A percentile compares a stretch with the other conserved stretches of the same genome.
phyloP scores from a whole-genome alignment of 352 stramenopile genomes.

The Pythium sp. region DNA sequence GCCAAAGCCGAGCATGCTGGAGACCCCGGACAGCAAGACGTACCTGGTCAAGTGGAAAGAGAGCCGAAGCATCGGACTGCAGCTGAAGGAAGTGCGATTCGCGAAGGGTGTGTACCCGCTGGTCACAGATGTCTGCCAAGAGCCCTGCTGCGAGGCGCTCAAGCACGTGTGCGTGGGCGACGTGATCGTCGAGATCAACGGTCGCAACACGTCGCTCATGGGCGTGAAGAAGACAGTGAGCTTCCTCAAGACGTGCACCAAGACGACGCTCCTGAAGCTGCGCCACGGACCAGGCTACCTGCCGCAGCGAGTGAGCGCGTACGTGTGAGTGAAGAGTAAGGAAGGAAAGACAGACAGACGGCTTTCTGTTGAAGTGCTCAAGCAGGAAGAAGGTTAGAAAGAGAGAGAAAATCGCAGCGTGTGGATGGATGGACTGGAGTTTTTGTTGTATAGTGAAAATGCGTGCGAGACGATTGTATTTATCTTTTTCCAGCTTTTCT shows the following conservation, averaged over 20 bases:
- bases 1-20: constrained; percentile 69
- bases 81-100: constrained; percentile 79
- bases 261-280: constrained; percentile 86
- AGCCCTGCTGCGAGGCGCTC: constrained; percentile 78
- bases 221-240: constrained; percentile 88
- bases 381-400: constrained; percentile 15
- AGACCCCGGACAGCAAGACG: constrained; percentile 79
- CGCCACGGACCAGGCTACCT: constrained; percentile 73
- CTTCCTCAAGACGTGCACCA: constrained; percentile 83
- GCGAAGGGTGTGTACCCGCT: constrained; percentile 78
- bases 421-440: neutral
- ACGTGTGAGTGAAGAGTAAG: constrained; percentile 32
- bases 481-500: constrained; percentile 4
- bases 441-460: constrained; percentile 4
- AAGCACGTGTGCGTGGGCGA: constrained; percentile 84
- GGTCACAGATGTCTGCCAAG: constrained; percentile 79
- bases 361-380: constrained; percentile 32
- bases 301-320: constrained; percentile 73
- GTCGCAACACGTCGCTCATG: constrained; percentile 86
- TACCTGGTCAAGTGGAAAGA: constrained; percentile 90
- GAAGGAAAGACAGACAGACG: too few species aligned
- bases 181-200: constrained; percentile 87
- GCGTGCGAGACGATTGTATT: constrained; percentile 11
- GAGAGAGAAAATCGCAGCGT: neutral
- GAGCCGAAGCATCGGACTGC: constrained; percentile 79